These are phyloP conservation scores for Acacia acuminata DNA, from an alignment of 306 rosid genomes.

Conservation along the genomic window DNA sequence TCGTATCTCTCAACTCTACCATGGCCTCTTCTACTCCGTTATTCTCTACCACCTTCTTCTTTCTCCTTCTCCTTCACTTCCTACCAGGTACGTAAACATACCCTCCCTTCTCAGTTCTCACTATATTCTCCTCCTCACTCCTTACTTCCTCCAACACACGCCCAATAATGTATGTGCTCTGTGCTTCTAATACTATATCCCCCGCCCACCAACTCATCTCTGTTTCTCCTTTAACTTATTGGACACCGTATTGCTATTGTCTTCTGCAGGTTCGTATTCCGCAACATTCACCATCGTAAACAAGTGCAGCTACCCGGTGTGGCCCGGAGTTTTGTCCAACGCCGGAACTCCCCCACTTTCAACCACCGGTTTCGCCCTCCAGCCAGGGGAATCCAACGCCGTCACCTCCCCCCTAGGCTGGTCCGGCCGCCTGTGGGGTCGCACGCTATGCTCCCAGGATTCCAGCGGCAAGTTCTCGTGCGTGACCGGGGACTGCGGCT, in stretches of 20 bases:
- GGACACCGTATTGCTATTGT: neutral
- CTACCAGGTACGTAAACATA: conserved; percentile 39
- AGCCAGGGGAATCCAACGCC: conserved; percentile 49
- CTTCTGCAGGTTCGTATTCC: conserved; percentile 42
- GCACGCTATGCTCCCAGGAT: conserved; percentile 64
- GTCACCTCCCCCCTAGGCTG: conserved; percentile 55
- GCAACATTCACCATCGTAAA: conserved; percentile 69
- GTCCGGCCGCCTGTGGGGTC: conserved; percentile 95
- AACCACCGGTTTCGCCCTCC: conserved; percentile 69
- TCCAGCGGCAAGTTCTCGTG: conserved; percentile 64
- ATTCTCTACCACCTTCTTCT: conserved; percentile 3
- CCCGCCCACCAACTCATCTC: neutral
- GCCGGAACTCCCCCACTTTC: conserved; percentile 71
- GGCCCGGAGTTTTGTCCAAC: conserved; percentile 79
- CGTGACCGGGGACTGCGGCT: conserved; percentile 78
- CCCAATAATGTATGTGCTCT: neutral
- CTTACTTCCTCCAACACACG: neutral
- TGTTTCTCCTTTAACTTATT: neutral
- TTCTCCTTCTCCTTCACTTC: conserved; percentile 33
- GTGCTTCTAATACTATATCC: neutral
- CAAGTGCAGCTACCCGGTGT: conserved; percentile 67
- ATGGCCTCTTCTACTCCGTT: conserved; percentile 36
- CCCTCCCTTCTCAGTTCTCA: neutral
- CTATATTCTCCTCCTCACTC: neutral
- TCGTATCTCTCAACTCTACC: neutral